Percentiles rank a stretch among this genome's conserved stretches.
These are phyloP conservation scores for Botrytis elliptica DNA, from an alignment of 2,329 filamentous ascomycete species.

Conservation along the genomic window DNA sequence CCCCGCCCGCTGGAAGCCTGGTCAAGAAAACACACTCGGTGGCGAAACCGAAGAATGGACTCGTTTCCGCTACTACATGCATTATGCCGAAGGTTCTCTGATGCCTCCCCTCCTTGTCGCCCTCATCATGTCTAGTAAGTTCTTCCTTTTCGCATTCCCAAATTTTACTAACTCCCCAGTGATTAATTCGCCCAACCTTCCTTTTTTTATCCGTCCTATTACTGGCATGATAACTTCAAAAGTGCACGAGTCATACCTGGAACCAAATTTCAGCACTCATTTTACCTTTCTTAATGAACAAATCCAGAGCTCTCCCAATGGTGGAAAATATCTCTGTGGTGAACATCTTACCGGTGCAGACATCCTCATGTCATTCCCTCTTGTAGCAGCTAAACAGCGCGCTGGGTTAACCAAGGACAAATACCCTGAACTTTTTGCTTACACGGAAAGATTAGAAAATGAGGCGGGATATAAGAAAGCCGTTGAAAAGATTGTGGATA, in stretches of 20 bases:
- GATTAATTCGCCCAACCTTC: slow-evolving; percentile 55
- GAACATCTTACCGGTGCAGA: slow-evolving; percentile 50
- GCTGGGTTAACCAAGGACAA: slow-evolving; percentile 42
- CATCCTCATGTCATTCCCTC: slow-evolving; percentile 51
- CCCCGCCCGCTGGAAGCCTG: slow-evolving; percentile 55
- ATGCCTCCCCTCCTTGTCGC: slow-evolving; percentile 69
- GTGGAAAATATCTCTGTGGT: slow-evolving; percentile 52
- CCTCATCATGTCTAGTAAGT: slow-evolving; percentile 56
- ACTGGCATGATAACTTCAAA: slow-evolving; percentile 52
- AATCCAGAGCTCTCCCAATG: slow-evolving; percentile 42
- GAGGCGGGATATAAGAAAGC: slow-evolving; percentile 47
- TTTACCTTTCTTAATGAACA: slow-evolving; percentile 52
- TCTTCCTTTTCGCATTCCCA: too few relatives aligned
- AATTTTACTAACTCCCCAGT: slow-evolving; percentile 39
- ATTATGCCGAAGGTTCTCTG: slow-evolving; percentile 82
- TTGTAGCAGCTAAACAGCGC: slow-evolving; percentile 45
- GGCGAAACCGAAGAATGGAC: slow-evolving; percentile 62
- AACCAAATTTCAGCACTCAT: slow-evolving; percentile 48
- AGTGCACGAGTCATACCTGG: slow-evolving; percentile 46
- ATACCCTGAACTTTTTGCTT: slow-evolving; percentile 49
- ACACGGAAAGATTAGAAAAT: slow-evolving; percentile 45
- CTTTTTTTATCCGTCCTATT: slow-evolving; percentile 69
- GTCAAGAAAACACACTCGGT: slow-evolving; percentile 55
- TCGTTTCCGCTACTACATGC: slow-evolving; percentile 67
- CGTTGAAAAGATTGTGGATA: slow-evolving; percentile 45